Evolutionary conservation across 768 basidiomycete species (phyloP).

Genomic region (Rhizopogon salebrosus): DNA sequence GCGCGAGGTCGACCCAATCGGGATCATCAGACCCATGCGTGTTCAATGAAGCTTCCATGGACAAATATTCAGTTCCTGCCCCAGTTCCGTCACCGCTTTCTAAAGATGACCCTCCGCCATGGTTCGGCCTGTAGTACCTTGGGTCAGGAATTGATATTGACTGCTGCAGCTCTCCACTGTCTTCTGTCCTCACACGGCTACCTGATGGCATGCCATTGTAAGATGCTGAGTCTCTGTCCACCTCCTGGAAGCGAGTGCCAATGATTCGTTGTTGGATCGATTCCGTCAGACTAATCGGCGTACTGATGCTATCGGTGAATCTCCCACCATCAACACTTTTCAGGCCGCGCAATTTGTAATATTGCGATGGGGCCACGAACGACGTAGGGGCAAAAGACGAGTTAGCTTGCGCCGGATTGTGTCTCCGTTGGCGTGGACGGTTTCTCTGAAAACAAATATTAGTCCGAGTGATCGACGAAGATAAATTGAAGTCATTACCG

Average conservation of each 20-base stretch:
- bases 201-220: constrained; percentile 59
- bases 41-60: constrained; percentile 11
- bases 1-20: constrained; percentile 59
- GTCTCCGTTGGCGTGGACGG: constrained; percentile 38
- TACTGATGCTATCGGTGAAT: constrained; percentile 41
- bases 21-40: constrained; percentile 19
- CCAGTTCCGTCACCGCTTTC: constrained; percentile 3
- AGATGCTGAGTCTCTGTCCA: constrained; percentile 52
- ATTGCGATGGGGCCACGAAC: constrained; percentile 75
- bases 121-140: constrained; percentile 50
- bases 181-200: constrained; percentile 49
- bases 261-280: constrained; percentile 58
- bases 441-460: constrained; percentile 9
- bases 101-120: constrained; percentile 18
- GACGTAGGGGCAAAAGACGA: constrained; percentile 72
- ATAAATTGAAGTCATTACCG: constrained; percentile 13
- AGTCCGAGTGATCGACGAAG: not conserved
- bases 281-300: constrained; percentile 46
- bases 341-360: constrained; percentile 67
- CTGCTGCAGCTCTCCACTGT: constrained; percentile 41
- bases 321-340: constrained; percentile 57
- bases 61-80: constrained; percentile 6
- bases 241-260: constrained; percentile 70
- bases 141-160: constrained; percentile 30
- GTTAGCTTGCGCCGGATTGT: constrained; percentile 59